Percentiles rank a stretch among this genome's conserved stretches.
These are phyloP conservation scores for Simplicillium sp. DNA, from an alignment of 2,329 filamentous ascomycete species.

Conservation along the genomic window DNA sequence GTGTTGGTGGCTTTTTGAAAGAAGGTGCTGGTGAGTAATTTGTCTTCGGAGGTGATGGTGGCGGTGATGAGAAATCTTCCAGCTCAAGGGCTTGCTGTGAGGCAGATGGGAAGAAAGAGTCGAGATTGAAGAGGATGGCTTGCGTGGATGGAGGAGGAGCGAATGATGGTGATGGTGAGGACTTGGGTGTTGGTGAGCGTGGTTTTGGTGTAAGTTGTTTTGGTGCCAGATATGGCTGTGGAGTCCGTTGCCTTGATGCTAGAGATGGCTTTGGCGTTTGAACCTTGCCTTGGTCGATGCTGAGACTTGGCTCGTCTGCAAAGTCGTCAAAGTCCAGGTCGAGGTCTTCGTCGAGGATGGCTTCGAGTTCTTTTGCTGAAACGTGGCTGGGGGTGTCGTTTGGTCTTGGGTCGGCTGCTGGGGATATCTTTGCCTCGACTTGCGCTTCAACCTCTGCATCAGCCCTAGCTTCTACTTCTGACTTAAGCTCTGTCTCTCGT, in stretches of 20 bases:
- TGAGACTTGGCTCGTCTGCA: neutral
- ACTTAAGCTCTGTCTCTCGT: too few species aligned
- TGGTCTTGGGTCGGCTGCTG: neutral
- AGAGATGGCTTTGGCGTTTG: neutral
- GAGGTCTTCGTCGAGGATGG: constrained; percentile 9
- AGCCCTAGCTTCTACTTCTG: too few species aligned
- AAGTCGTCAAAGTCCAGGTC: constrained; percentile 7
- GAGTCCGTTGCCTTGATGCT: neutral
- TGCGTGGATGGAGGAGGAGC: constrained; percentile 36
- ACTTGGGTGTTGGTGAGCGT: neutral
- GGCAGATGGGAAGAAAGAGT: constrained; percentile 46
- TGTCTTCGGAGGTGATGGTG: neutral
- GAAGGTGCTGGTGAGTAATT: too few species aligned
- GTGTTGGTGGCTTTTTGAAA: too few species aligned
- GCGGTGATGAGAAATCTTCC: constrained; percentile 21
- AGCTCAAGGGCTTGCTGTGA: constrained; percentile 47
- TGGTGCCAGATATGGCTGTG: neutral
- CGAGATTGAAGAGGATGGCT: constrained; percentile 39
- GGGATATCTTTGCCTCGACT: too few species aligned
- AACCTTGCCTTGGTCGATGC: neutral
- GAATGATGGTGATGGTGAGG: constrained; percentile 9
- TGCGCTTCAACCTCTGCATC: too few species aligned
- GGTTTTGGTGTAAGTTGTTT: constrained; percentile 1
- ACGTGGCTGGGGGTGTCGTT: neutral
- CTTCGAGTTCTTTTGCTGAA: neutral